Evolutionary conservation across 192 early-diverging fungal species (phyloP), one percentile per base, ranked within the genome.

Genomic region (Coemansia sp.): DNA sequence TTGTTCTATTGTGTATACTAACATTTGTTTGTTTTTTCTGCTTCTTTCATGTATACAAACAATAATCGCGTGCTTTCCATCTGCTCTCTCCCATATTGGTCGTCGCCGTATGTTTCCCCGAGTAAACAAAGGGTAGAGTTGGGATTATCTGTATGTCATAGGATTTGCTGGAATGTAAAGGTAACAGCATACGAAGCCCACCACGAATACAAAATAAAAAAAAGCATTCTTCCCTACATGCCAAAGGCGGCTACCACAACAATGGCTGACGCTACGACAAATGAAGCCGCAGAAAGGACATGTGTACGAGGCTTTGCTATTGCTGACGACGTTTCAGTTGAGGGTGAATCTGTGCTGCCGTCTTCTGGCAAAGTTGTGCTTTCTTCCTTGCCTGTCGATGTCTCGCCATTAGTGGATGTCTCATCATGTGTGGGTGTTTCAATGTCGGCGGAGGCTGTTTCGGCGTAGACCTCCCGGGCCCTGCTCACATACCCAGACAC

Each of bases 401-500:
- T 16, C 6, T 58, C 56, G 4, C 5, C 39, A 37, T 21, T 41
- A 37, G 13, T 58, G 12, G 47, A 48, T 48, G 47, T 15, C 6
- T 48, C 47, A 11, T 48, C 47, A 2, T 11, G 12, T 48, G 11
- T 11, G 11, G 47, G 2, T 48, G 47, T 15, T 48, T 48, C 47
- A 11, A 15, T 48, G 12, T 48, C n/a, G n/a, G 47, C 47, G 47
- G 47, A 15, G n/a, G 32, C 56, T 16, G 56, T 40, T 40, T 58
- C 37, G 4, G 37, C 26, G 37, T 58, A 58, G 56, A 58, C 32
- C 39, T 58, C 56, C 9, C 70, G 41, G 12, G 72, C 72, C 4
- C 72, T 68, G 49, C 53, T 63, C 23, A 64, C 16, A 44, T 67
- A 74, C 10, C 65, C 68, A 18, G 68, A 54, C 0, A 61, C 65